phyloP scores from a whole-genome alignment of 1,284 basidiomycete species.

The Fomitopsis schrenkii region DNA sequence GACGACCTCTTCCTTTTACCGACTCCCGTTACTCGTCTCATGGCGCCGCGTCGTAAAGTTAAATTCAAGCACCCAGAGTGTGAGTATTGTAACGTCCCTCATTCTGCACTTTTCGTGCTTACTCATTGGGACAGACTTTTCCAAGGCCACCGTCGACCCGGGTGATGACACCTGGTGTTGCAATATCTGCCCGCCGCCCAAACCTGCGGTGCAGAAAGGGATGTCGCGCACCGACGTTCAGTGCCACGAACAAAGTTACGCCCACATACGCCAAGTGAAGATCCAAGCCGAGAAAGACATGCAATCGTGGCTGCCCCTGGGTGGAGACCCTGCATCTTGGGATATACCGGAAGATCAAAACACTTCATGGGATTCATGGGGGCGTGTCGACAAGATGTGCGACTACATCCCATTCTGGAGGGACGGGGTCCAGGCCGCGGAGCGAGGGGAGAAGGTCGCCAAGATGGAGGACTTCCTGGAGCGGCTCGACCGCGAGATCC shows the following conservation, averaged over 20 bases:
- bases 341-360: conserved; percentile 14
- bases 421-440: conserved; percentile 46
- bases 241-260: conserved; percentile 12
- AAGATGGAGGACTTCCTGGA: conserved; percentile 49
- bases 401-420: conserved; percentile 50
- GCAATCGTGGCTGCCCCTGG: background rate
- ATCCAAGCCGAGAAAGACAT: conserved; percentile 10
- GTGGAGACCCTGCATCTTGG: background rate
- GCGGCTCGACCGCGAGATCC: conserved; percentile 23
- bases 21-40: no score
- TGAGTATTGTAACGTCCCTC: background rate
- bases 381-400: conserved; percentile 36
- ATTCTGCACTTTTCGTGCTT: background rate
- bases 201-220: conserved; percentile 8
- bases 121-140: conserved; percentile 13
- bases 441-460: conserved; percentile 42
- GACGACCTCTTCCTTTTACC: no score
- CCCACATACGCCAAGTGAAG: conserved; percentile 12
- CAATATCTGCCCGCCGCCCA: conserved; percentile 13
- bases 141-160: background rate
- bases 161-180: conserved; percentile 12
- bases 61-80: background rate
- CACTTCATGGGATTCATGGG: conserved; percentile 45
- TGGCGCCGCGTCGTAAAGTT: background rate
- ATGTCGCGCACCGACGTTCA: conserved; percentile 14